Evolutionary conservation across 768 basidiomycete genomes (phyloP), one percentile per base, ranked within the genome.

Genomic region (Gloeopeniophorella convolvens): DNA sequence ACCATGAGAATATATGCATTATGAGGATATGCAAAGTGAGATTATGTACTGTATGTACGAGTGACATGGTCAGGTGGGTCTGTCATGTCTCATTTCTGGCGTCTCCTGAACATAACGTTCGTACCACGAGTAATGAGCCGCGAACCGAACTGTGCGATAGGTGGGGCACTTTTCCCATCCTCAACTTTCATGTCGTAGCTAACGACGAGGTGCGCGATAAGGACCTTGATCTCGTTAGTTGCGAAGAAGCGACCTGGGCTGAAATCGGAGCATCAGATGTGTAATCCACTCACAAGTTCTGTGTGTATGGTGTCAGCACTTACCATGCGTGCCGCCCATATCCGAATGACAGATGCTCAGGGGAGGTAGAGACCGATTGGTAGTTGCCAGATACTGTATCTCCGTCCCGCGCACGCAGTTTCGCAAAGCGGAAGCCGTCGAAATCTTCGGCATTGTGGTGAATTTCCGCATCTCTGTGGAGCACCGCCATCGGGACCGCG

Each of bases 391-490:
- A 10, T 20, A 13, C 8, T 12, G 27, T 16, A 21, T 35, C 36
- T 18, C 23, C 49, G 10, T 51, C 35, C n/a, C 30, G n/a, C 24
- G 36, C 42, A 3, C 43, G 44, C 30, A 41, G 48, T 35, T 47
- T 42, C 18, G 65, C 44, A 56, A 72, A 75, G 0, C 77, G 66
- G 52, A 69, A 70, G 0, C 69, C 68, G 23, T 76, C 69, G 54
- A 78, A 79, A 13, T 47, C 54, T 5, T 61, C 43, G 0, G 74
- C 56, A 42, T 72, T 57, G 0, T 55, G 23, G 56, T 72, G 74
- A 31, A 66, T 46, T 11, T 43, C 48, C 49, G 62, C 53, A 42
- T 63, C 60, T 18, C 16, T 37, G 45, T 76, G 73, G 31, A 63
- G 63, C 4, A 62, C 60, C 12, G 48, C 49, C 12, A 58, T 32